These are phyloP conservation scores for Exophiala xenobiotica DNA, from an alignment of 2,329 filamentous ascomycete genomes.

Conservation along the genomic window DNA sequence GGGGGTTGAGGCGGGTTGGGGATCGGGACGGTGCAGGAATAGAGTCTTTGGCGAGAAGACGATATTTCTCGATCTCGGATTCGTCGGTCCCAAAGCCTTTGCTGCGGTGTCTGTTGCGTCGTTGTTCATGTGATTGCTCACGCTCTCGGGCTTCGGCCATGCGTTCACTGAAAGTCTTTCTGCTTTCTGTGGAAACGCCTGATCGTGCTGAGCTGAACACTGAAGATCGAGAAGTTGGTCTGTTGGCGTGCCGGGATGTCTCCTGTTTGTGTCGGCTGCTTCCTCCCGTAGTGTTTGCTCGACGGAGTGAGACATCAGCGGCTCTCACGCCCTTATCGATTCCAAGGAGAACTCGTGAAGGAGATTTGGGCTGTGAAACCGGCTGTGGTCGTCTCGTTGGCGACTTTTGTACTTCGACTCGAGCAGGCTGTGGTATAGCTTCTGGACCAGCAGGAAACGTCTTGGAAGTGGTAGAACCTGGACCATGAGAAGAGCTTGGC, in stretches of 20 bases:
- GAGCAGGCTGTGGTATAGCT: slow-evolving; percentile 23
- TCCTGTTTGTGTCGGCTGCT: slow-evolving; percentile 9
- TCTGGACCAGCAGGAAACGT: slow-evolving; percentile 22
- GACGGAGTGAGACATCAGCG: slow-evolving; percentile 78
- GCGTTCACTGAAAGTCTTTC: slow-evolving; percentile 77
- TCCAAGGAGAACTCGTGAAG: slow-evolving; percentile 74
- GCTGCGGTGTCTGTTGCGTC: slow-evolving; percentile 41
- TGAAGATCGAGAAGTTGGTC: slow-evolving; percentile 26
- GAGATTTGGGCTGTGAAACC: slow-evolving; percentile 64
- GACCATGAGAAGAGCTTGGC: slow-evolving; percentile 27
- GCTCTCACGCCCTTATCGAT: slow-evolving; percentile 86
- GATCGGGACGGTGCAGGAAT: slow-evolving; percentile 18
- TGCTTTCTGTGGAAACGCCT: slow-evolving; percentile 2
- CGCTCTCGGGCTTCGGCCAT: slow-evolving; percentile 64
- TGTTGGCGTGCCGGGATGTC: slow-evolving; percentile 2
- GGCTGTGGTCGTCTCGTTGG: slow-evolving; percentile 55
- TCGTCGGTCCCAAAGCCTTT: slow-evolving; percentile 45
- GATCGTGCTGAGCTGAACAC: slow-evolving; percentile 30
- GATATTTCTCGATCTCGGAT: slow-evolving; percentile 45
- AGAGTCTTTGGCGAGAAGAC: slow-evolving; percentile 37
- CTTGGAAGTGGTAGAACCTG: slow-evolving; percentile 29
- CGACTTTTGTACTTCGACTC: slow-evolving; percentile 75
- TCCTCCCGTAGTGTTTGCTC: slow-evolving; percentile 48
- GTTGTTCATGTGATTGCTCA: slow-evolving; percentile 42
- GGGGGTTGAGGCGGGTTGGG: slow-evolving; percentile 42